phyloP scores from a whole-genome alignment of 2,329 filamentous ascomycete species.

The Paramyrothecium roridum region DNA sequence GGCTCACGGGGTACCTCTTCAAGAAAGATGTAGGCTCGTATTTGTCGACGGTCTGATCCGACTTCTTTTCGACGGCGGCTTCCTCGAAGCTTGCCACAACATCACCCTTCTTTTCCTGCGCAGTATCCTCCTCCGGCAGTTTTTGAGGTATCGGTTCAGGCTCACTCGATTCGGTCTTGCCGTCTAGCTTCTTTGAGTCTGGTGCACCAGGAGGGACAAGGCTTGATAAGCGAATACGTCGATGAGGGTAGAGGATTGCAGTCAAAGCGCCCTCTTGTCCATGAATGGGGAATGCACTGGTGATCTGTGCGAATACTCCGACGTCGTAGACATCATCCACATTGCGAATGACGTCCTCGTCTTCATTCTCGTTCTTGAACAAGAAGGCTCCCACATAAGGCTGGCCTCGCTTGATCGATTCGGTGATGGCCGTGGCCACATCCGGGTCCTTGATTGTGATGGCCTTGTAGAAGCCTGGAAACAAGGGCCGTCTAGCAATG shows the following conservation, averaged over 20 bases:
- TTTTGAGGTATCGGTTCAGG: constrained; percentile 61
- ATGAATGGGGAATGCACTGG: constrained; percentile 87
- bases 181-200: constrained; percentile 49
- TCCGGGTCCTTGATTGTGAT: constrained; percentile 94
- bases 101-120: constrained; percentile 76
- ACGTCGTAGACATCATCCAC: constrained; percentile 91
- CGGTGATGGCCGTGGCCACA: constrained; percentile 87
- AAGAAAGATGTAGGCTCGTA: constrained; percentile 92
- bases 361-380: constrained; percentile 92
- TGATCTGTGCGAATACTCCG: constrained; percentile 96
- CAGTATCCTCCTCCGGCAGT: constrained; percentile 46
- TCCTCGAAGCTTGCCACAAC: constrained; percentile 98
- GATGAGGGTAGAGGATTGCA: constrained; percentile 92
- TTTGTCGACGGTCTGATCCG: constrained; percentile 46
- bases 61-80: constrained; percentile 59
- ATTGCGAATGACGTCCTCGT: constrained; percentile 90
- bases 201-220: constrained; percentile 66
- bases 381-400: constrained; percentile 96
- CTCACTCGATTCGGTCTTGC: constrained; percentile 43
- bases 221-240: constrained; percentile 85
- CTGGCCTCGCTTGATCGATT: constrained; percentile 95
- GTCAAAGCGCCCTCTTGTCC: constrained; percentile 84
- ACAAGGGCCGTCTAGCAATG: constrained; percentile 88
- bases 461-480: constrained; percentile 98
- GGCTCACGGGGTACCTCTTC: constrained; percentile 84